Evolutionary conservation across 2,329 filamentous ascomycete genomes (phyloP).

Genomic region (Daldinia sp.): DNA sequence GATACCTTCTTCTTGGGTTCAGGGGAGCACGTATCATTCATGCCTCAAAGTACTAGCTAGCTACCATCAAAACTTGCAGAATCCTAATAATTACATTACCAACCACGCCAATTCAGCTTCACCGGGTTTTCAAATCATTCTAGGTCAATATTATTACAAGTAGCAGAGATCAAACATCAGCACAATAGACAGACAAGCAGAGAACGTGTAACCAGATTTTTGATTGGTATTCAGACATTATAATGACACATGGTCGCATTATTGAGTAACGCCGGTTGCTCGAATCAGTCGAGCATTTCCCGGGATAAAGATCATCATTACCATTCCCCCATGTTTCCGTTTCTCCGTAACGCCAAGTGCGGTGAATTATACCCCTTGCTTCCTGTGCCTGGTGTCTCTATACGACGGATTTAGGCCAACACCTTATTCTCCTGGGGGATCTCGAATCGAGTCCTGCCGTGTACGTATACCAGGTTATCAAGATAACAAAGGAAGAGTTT

Average conservation of each 20-base stretch:
- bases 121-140: neutral
- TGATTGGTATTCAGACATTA: constrained; percentile 44
- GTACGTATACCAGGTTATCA: neutral
- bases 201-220: constrained; percentile 1
- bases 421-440: neutral
- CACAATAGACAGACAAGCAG: neutral
- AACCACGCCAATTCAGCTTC: neutral
- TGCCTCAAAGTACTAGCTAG: neutral
- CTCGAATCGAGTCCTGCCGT: neutral
- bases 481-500: neutral
- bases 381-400: constrained; percentile 35
- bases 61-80: neutral
- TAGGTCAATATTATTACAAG: neutral
- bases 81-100: neutral
- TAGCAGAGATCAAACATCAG: neutral
- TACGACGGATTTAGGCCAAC: constrained; percentile 33
- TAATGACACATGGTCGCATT: constrained; percentile 38
- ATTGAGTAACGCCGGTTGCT: constrained; percentile 32
- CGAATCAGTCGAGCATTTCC: constrained; percentile 13
- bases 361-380: constrained; percentile 4
- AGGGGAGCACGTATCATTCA: neutral
- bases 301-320: constrained; percentile 14
- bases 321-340: neutral
- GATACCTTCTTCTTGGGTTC: neutral
- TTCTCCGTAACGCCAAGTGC: constrained; percentile 12